Conservation (phyloP, 352 stramenopile genomes). For the Phytophthora pini region DNA sequence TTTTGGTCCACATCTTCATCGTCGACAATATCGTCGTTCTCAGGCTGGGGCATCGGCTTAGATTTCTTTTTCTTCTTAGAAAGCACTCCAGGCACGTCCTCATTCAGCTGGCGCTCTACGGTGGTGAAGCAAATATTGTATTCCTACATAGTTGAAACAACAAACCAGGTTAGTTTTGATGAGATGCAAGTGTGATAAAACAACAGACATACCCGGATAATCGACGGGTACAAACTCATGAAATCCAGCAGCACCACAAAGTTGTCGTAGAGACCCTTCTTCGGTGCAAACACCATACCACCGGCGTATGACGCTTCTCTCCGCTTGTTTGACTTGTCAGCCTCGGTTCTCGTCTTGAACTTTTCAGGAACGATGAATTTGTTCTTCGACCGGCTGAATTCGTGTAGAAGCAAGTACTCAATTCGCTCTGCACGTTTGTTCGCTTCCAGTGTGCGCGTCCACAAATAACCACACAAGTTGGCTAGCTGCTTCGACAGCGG, state of each 20-base stretch:
- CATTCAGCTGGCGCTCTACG: constrained; percentile 89
- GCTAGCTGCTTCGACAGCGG: constrained; percentile 99
- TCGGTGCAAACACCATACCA: constrained; percentile 99
- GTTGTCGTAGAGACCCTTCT: constrained; percentile 99
- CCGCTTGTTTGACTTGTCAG: constrained; percentile 61
- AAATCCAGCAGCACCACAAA: constrained; percentile 99
- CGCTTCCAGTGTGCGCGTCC: constrained; percentile 95
- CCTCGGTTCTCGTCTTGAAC: constrained; percentile 73
- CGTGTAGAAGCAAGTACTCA: constrained; percentile 99
- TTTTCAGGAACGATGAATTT: constrained; percentile 99
- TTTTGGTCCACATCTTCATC: constrained; percentile 84
- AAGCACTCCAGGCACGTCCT: constrained; percentile 44
- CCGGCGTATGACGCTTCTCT: constrained; percentile 96
- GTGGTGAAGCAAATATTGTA: constrained; percentile 99
- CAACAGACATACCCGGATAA: constrained; percentile 90
- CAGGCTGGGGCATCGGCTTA: constrained; percentile 54
- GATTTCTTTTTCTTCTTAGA: constrained; percentile 66
- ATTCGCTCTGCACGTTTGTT: constrained; percentile 98
- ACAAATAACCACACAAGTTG: constrained; percentile 98
- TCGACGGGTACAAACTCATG: constrained; percentile 99
- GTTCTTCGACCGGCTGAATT: constrained; percentile 95
- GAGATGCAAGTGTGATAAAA: not conserved
- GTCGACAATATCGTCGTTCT: constrained; percentile 79
- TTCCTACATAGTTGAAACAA: constrained; percentile 82
- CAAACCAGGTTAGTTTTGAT: constrained; percentile 10